Evolutionary conservation across 441 rosid genomes (phyloP), one percentile per base, ranked within the genome.

Genomic region (Croton setiger): DNA sequence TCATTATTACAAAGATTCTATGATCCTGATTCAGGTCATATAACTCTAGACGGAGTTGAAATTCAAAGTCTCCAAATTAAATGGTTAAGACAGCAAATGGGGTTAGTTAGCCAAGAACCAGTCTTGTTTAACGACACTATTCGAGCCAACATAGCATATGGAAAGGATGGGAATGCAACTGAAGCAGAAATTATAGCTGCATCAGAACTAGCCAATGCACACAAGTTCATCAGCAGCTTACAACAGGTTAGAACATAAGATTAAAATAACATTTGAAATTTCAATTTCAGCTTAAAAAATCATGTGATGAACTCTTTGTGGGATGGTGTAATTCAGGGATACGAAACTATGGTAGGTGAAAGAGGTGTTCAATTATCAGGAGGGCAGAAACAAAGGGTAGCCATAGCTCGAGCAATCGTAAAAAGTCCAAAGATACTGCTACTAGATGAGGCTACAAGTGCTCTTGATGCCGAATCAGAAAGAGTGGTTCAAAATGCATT

Each of bases 301-400:
- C 31, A 27, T 27, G 31, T 2, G 1, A 27, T 27, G 1, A 27
- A 27, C 31, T 27, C 87, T 88, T 20, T 49, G 17, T 88, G 4
- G 45, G 23, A 20, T 84, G 0, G 86, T 1, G 66, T 4, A 68
- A 56, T 72, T 55, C 79, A 90, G 91, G 96, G 97, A 0, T 93
- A 89, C 21, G 85, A 80, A 1, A 86, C 88, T 1, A 37, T 74
- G 33, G 96, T 83, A 0, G 97, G 98, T 13, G 96, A 92, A 51
- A 75, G 92, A 72, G 98, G 98, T 59, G 75, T 80, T 18, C 96
- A 90, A 10, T 11, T 88, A 72, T 89, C 94, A 0, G 89, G 96
- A 0, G 86, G 97, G 5, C 96, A 91, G 64, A 93, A 91, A 76
- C 89, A 93, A 68, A 64, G 91, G 60, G 84, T 91, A 64, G 98